Evolutionary conservation across 2,329 filamentous ascomycete species (phyloP), one percentile per base, ranked within the genome.

Genomic region (Fusarium nelsonii): DNA sequence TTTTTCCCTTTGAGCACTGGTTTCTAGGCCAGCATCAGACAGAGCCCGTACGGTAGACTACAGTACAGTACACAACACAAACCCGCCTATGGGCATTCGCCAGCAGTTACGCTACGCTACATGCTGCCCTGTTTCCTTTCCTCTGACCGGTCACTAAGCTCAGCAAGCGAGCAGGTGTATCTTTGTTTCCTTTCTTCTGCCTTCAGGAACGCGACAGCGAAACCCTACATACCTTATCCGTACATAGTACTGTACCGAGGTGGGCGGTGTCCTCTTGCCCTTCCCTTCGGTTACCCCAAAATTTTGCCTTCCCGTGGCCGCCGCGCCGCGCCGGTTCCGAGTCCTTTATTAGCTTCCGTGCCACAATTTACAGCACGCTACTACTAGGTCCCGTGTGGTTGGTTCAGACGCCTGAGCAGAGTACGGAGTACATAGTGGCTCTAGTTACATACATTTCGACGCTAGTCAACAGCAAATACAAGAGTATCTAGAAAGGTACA

Each of bases 331-430:
- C 72, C 69, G 60, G 60, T 65, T 57, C 69, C 58, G 69, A 65
- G 56, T 50, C 61, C 67, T 65, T 65, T 54, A 53, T 71, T 74
- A 73, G 70, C 65, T 70, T 70, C 65, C 63, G 72, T 70, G 65
- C 63, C 68, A 74, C 61, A 69, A 62, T 43, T 64, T 65, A 49
- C 59, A 63, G 51, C 58, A 51, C 70, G 64, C 64, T 64, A 69
- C 60, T 63, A 50, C 68, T 73, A 74, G 72, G 57, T 69, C 68
- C 72, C 70, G 71, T 57, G 65, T 73, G 72, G 72, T 73, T 70
- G 72, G 71, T 55, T 59, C 62, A 72, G 54, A 59, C 58, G 45
- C 41, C 50, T 50, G 55, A 61, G 36, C 60, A 61, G 61, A 65
- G 52, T 55, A 53, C 61, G 30, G 44, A 63, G 66, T 69, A 62